These are phyloP conservation scores for Penicillium macrosclerotiorum DNA, from an alignment of 495 filamentous ascomycete species.

Conservation along the genomic window DNA sequence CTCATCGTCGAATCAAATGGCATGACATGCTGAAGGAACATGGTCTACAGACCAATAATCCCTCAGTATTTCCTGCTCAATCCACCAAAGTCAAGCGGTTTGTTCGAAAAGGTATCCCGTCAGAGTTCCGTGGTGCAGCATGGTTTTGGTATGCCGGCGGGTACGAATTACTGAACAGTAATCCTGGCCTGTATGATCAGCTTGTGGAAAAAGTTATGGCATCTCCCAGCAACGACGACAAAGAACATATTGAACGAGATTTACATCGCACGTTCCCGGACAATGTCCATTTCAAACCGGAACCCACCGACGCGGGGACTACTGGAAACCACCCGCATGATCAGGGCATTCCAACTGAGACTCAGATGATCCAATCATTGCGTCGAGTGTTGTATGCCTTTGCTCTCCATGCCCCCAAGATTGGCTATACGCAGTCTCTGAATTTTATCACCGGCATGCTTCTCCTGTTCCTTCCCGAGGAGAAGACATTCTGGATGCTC, in stretches of 20 bases:
- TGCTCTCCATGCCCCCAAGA: constrained; percentile 79
- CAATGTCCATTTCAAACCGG: constrained; percentile 86
- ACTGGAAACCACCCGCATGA: constrained; percentile 28
- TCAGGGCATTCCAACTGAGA: constrained; percentile 54
- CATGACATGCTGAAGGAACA: constrained; percentile 69
- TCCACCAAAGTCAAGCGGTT: constrained; percentile 83
- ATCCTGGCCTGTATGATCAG: constrained; percentile 70
- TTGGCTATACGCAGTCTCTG: constrained; percentile 95
- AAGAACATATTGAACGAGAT: constrained; percentile 92
- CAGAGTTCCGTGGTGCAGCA: constrained; percentile 85
- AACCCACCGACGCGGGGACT: constrained; percentile 38
- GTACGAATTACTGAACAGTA: constrained; percentile 67
- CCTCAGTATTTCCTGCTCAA: constrained; percentile 74
- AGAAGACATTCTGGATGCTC: constrained; percentile 92
- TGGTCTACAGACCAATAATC: constrained; percentile 66
- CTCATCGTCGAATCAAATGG: constrained; percentile 79
- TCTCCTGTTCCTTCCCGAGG: constrained; percentile 88
- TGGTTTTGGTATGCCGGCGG: constrained; percentile 99
- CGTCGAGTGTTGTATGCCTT: constrained; percentile 87
- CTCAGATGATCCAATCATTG: constrained; percentile 73
- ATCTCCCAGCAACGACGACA: constrained; percentile 63
- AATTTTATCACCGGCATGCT: constrained; percentile 96
- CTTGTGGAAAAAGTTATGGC: constrained; percentile 63
- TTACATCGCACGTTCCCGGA: constrained; percentile 95
- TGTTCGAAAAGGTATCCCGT: constrained; percentile 92